Evolutionary conservation across 768 basidiomycete species (phyloP).

Genomic region (Udeniomyces megalosporus): DNA sequence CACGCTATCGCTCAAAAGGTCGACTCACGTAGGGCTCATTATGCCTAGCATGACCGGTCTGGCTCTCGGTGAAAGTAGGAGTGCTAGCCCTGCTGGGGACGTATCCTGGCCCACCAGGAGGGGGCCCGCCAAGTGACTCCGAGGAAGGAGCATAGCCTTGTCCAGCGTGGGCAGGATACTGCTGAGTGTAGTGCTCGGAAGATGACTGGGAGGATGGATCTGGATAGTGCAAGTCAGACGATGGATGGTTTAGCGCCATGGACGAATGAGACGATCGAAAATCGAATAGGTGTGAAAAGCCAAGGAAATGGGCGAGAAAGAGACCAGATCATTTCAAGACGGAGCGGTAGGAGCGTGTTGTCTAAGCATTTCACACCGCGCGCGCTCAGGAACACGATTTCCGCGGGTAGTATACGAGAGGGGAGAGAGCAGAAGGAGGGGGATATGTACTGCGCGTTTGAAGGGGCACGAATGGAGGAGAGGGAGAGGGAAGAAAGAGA

Average conservation of each 20-base stretch:
- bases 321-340: too few species aligned
- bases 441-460: too few species aligned
- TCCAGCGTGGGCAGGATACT: conserved; percentile 7
- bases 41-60: background rate
- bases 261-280: background rate
- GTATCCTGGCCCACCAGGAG: background rate
- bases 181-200: conserved; percentile 4
- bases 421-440: too few species aligned
- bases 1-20: background rate
- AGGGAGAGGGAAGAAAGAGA: too few species aligned
- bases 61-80: conserved; percentile 10
- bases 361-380: too few species aligned
- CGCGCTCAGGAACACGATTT: too few species aligned
- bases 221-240: background rate
- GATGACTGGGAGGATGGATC: background rate
- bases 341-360: too few species aligned
- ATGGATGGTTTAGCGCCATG: background rate
- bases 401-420: too few species aligned
- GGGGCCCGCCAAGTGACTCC: background rate
- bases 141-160: background rate
- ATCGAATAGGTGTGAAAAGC: background rate
- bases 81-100: conserved; percentile 4
- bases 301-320: background rate
- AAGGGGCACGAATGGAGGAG: too few species aligned
- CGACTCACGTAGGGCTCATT: conserved; percentile 13